phyloP scores from a whole-genome alignment of 148 eudicot genomes.

The Nepenthes gracilis region DNA sequence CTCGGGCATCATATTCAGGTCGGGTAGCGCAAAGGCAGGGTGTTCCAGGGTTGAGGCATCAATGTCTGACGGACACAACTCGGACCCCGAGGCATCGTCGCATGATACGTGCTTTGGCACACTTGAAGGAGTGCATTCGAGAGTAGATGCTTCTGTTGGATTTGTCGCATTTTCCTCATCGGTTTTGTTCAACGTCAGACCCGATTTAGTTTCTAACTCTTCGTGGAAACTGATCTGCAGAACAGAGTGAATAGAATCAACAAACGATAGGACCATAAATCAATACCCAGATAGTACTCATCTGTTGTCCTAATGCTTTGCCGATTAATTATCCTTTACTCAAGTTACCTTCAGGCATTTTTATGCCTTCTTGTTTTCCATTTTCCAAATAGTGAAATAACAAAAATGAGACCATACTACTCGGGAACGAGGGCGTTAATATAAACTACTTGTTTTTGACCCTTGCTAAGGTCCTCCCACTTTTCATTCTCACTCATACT shows the following conservation, averaged over 20 bases:
- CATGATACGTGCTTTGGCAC: background rate
- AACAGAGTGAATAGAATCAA: background rate
- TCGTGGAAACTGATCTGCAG: background rate
- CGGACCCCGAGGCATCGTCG: background rate
- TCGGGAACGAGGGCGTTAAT: too few species aligned
- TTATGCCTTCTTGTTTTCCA: too few species aligned
- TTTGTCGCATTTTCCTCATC: background rate
- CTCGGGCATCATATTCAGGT: background rate
- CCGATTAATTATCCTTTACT: background rate
- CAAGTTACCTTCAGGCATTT: too few species aligned
- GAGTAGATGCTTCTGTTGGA: background rate
- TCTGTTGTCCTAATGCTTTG: background rate
- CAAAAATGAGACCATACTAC: too few species aligned
- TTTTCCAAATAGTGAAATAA: too few species aligned
- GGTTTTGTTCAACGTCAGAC: background rate
- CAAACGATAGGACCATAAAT: background rate
- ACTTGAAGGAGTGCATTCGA: background rate
- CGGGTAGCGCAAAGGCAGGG: slow-evolving; percentile 2
- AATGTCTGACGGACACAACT: background rate
- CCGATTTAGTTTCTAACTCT: background rate
- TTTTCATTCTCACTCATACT: too few species aligned
- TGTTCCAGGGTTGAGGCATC: background rate
- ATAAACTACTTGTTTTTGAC: too few species aligned
- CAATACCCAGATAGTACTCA: background rate
- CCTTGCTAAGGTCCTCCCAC: too few species aligned